Evolutionary conservation across 1,139 yeast species (phyloP), one percentile per base, ranked within the genome.

Genomic region (Pichia sp.): DNA sequence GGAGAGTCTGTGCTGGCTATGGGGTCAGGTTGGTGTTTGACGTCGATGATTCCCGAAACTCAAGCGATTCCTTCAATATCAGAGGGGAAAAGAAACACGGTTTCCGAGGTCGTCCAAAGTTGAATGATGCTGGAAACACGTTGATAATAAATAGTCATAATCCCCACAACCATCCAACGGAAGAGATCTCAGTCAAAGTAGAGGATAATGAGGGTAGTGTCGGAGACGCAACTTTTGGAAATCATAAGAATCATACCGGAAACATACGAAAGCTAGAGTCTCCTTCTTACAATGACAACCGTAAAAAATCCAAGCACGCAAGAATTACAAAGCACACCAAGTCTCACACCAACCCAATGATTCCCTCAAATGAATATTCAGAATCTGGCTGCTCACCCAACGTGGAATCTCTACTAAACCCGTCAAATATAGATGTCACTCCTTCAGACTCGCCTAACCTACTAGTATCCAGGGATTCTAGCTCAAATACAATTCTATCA

Each of bases 1-100:
- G 77, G 2, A 65, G 78, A 34, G 56, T 57, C 13, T 80, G 84
- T 61, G 81, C 72, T 55, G 83, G 83, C 0, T 79, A 80, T 63
- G 79, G 72, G 0, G 56, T 77, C 6, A 68, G 78, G 53, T 64
- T 79, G 5, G 69, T 75, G 1, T 80, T 79, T 59, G 81, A 77
- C 59, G 79, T 76, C 10, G 80, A 77, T 56, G 80, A 76, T 53
- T 65, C 70, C 45, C 60, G 75, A 23, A 64, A 64, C 44, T 23
- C 52, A 6, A 41, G 16, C n/a, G 45, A 44, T 11, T 34, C 51
- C 13, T 56, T 57, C 2, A 62, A 62, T 13, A 47, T 69, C 0
- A 67, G 64, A 49, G 74, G 74, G 4, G 70, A 69, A 54, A 53
- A 61, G 31, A 61, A 67, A 26, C 66, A 69, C 57, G 75, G 75